Percentiles rank a stretch among this genome's conserved stretches.
These are phyloP conservation scores for Cymbopogon flexuosus DNA, from an alignment of 202 grass and related monocot species.

Conservation along the genomic window DNA sequence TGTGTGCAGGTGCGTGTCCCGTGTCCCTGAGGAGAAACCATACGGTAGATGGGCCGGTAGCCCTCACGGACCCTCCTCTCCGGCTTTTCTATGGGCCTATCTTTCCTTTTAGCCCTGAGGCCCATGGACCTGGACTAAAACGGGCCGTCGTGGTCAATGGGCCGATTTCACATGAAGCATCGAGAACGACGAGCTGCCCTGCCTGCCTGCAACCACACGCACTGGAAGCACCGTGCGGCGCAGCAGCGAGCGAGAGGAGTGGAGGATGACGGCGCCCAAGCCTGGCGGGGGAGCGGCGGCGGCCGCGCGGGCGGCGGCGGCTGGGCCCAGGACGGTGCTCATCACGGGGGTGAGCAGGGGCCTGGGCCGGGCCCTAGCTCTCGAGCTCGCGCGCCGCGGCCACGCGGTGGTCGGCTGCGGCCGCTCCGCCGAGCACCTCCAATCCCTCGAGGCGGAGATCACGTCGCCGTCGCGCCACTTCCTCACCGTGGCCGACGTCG, in stretches of 20 bases:
- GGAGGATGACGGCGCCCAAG: slow-evolving; percentile 40
- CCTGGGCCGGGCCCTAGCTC: slow-evolving; percentile 61
- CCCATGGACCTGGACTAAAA: background rate
- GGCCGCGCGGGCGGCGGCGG: slow-evolving; percentile 33
- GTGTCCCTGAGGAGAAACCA: background rate
- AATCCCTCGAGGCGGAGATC: slow-evolving; percentile 63
- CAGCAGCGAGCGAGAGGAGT: background rate
- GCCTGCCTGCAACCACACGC: background rate
- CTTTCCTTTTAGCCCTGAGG: background rate
- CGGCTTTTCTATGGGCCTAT: too few species aligned
- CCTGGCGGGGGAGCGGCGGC: slow-evolving; percentile 34
- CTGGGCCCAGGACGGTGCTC: slow-evolving; percentile 60
- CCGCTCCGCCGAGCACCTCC: slow-evolving; percentile 65
- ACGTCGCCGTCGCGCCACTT: slow-evolving; percentile 59
- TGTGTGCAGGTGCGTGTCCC: background rate
- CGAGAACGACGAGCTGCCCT: background rate
- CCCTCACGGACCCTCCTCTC: too few species aligned
- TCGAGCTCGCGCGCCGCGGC: slow-evolving; percentile 70
- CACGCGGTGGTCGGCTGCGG: slow-evolving; percentile 73
- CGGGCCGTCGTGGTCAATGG: background rate
- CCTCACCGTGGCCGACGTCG: slow-evolving; percentile 62
- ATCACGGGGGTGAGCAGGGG: slow-evolving; percentile 82
- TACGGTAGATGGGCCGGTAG: background rate
- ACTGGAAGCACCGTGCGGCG: background rate
- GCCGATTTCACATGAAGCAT: background rate